Base-by-base conservation (phyloP, 169 alveolate species). In the Theileria equi region DNA sequence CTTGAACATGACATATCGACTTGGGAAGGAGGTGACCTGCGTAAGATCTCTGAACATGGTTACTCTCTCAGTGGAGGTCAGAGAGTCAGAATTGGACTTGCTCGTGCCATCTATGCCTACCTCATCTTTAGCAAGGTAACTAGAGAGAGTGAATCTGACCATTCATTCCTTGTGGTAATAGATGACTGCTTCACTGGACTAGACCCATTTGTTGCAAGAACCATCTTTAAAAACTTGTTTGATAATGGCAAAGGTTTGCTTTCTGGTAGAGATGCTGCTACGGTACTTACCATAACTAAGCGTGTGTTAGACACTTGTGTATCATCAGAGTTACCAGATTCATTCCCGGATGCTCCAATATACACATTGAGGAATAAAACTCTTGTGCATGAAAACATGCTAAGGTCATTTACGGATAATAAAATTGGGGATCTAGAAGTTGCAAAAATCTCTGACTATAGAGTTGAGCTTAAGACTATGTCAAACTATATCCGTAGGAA, bases 11-110 rank as follows among this genome's bases (percentile, higher is more conserved):
- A 76, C 45, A 29, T 76, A 34, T 16, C 34, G 19, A 38, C 54
- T 3, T 76, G 85, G 85, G 73, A 26, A 17, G 69, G 66, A 25
- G 85, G 80, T 6, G 80, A 76, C 31, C 5, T 44, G 16, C 70
- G 85, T 19, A 59, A 28, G 32, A 34, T 76, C 16, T 44, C 70
- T 7, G 80, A 76, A 31, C 50, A 65, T 38, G 85, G 80, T 4
- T 65, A 47, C 25, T 57, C 66, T 25, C 62, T 94, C 38, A 86
- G 95, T 64, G 97, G 97, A 53, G 98, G 98, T 0, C 95, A 95
- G 67, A 84, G 94, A 13, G 96, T 95, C 0, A 80, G 98, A 65
- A 72, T 95, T 4, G 77, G 93, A 59, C 82, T 95, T 35, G 98
- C 98, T 10, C 60, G 98, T 53, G 96, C 97, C 5, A 61, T 95